These are phyloP conservation scores for Xenoacremonium recifei DNA, from an alignment of 2,329 filamentous ascomycete species.

Conservation along the genomic window DNA sequence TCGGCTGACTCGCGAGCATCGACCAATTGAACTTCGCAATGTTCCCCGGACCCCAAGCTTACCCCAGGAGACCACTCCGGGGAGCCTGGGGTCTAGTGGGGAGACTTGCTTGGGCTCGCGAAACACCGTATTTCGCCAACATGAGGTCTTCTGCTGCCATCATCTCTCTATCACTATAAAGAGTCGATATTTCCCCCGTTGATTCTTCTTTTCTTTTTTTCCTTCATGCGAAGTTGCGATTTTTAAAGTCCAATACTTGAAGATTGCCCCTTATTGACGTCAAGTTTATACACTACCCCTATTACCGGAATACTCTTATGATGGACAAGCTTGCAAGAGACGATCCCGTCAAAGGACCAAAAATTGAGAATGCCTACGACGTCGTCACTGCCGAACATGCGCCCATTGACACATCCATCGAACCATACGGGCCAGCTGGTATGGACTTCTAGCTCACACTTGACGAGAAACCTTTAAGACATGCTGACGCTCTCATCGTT, in stretches of 20 bases:
- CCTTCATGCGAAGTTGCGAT: too few species aligned
- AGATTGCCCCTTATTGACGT: too few species aligned
- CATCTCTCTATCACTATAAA: neutral
- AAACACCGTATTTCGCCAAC: constrained; percentile 1
- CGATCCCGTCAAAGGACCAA: neutral
- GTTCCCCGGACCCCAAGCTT: constrained; percentile 7
- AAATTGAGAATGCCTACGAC: neutral
- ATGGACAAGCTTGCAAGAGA: too few species aligned
- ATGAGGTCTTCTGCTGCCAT: neutral
- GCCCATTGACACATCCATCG: neutral
- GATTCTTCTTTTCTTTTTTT: too few species aligned
- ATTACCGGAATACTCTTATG: too few species aligned
- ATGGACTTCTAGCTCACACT: neutral
- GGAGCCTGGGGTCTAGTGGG: neutral
- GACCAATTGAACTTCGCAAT: neutral
- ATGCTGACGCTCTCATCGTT: constrained; percentile 21
- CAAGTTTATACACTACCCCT: too few species aligned
- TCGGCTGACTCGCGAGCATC: neutral
- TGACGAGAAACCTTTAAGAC: neutral
- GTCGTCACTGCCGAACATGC: neutral
- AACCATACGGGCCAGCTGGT: neutral
- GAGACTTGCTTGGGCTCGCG: neutral
- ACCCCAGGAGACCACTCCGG: neutral
- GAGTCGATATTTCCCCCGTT: neutral
- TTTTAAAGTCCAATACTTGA: too few species aligned